Percentiles rank a stretch among this genome's conserved stretches.
phyloP scores from a whole-genome alignment of 1,284 basidiomycete genomes.

The Exobasidium rhododendri region DNA sequence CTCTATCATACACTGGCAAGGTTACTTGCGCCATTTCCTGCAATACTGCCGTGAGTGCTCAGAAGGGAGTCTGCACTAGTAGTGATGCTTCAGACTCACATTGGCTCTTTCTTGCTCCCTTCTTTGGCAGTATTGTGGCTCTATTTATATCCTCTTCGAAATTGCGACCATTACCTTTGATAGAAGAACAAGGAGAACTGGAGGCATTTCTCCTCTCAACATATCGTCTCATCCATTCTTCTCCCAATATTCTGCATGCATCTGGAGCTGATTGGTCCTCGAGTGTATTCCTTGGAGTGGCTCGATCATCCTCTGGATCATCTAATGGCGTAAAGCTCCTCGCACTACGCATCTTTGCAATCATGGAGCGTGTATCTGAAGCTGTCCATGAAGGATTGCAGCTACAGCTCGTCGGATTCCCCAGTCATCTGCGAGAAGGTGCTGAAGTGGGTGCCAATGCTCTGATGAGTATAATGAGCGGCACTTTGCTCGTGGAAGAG shows the following conservation, averaged over 20 bases:
- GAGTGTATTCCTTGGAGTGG: not conserved
- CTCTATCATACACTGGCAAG: conserved; percentile 21
- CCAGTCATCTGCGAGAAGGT: not conserved
- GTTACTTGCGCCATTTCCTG: conserved; percentile 41
- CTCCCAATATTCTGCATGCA: conserved; percentile 13
- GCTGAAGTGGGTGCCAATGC: not conserved
- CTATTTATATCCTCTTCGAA: not conserved
- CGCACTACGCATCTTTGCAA: conserved; percentile 31
- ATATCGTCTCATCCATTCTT: conserved; percentile 22
- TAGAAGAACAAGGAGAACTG: not conserved
- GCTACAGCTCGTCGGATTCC: conserved; percentile 19
- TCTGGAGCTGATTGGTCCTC: conserved; percentile 5
- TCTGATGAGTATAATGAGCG: not conserved
- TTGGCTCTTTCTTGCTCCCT: not conserved
- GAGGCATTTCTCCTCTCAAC: conserved; percentile 21
- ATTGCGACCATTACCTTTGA: not conserved
- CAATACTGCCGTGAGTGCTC: conserved; percentile 18
- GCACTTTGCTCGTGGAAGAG: not conserved
- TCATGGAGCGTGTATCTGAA: conserved; percentile 31
- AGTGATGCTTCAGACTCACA: no score
- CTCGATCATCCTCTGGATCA: not conserved
- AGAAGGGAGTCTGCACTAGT: no score
- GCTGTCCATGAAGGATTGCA: conserved; percentile 24
- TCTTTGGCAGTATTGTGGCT: not conserved
- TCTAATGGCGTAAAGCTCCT: conserved; percentile 29